A percentile compares a stretch with the other conserved stretches of the same genome.
phyloP scores from a whole-genome alignment of 2,329 filamentous ascomycete genomes.

The Fusarium buharicum region DNA sequence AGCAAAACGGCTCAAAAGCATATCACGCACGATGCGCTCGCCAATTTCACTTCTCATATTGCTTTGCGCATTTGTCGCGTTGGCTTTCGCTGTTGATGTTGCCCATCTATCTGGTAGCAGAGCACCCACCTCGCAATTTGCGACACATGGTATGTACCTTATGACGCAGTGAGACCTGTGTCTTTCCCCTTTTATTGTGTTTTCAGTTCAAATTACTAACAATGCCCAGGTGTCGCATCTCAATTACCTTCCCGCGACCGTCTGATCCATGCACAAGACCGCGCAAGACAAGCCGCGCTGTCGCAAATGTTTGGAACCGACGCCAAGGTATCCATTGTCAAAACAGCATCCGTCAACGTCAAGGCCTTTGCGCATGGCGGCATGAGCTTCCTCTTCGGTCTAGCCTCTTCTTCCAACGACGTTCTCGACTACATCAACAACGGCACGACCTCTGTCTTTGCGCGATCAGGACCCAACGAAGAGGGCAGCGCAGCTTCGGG shows the following conservation, averaged over 20 bases:
- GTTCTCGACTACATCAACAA: conserved; percentile 87
- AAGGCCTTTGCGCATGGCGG: conserved; percentile 78
- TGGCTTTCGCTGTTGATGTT: conserved; percentile 23
- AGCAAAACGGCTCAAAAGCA: background rate
- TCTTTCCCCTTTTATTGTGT: background rate
- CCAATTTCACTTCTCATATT: conserved; percentile 27
- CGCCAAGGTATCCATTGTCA: conserved; percentile 89
- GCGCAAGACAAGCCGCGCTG: conserved; percentile 75
- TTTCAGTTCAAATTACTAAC: conserved; percentile 20
- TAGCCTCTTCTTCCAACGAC: conserved; percentile 80
- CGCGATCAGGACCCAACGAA: conserved; percentile 75
- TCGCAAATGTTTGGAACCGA: conserved; percentile 87
- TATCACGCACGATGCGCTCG: conserved; percentile 31
- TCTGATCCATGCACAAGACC: conserved; percentile 79
- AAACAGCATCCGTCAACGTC: conserved; percentile 78
- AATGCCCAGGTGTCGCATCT: conserved; percentile 74
- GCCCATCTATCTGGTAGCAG: conserved; percentile 32
- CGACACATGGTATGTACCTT: conserved; percentile 35
- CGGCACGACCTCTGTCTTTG: conserved; percentile 83
- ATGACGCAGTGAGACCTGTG: background rate
- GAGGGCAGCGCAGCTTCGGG: conserved; percentile 70
- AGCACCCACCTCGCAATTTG: conserved; percentile 36
- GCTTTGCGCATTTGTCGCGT: conserved; percentile 29
- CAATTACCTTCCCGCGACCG: conserved; percentile 74
- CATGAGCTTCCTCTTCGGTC: conserved; percentile 86